Percentiles rank a stretch among this genome's conserved stretches.
Evolutionary conservation across 73 alveolate species (phyloP).

Genomic region (Stentor coeruleus): DNA sequence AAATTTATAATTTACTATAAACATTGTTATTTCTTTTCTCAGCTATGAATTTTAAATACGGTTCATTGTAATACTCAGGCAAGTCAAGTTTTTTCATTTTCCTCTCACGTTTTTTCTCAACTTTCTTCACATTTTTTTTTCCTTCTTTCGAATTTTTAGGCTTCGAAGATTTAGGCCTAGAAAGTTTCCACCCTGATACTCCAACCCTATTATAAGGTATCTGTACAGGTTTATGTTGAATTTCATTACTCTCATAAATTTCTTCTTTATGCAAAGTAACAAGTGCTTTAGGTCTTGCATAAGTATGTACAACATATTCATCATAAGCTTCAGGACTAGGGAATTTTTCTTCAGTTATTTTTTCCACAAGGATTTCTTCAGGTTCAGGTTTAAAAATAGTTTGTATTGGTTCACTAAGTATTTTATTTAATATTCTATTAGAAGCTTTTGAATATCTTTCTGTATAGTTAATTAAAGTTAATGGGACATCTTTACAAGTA

Average conservation of each 20-base stretch:
- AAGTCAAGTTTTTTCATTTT: no score
- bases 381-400: no score
- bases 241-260: no score
- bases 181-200: background rate
- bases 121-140: background rate
- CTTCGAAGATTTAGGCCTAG: background rate
- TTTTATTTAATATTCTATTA: no score
- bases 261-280: background rate
- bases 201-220: background rate
- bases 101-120: background rate
- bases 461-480: background rate
- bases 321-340: slow-evolving; percentile 21
- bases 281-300: slow-evolving; percentile 23
- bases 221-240: no score
- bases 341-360: background rate
- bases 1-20: no score
- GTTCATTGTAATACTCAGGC: slow-evolving; percentile 8
- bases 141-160: background rate
- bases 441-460: background rate
- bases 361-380: background rate
- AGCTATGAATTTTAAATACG: slow-evolving; percentile 8
- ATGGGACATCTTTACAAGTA: background rate
- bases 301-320: slow-evolving; percentile 11
- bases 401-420: no score
- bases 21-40: background rate